A percentile compares a stretch with the other conserved stretches of the same genome.
These are phyloP conservation scores for Aspergillus ochraceoroseus DNA, from an alignment of 2,329 filamentous ascomycete species.

Conservation along the genomic window DNA sequence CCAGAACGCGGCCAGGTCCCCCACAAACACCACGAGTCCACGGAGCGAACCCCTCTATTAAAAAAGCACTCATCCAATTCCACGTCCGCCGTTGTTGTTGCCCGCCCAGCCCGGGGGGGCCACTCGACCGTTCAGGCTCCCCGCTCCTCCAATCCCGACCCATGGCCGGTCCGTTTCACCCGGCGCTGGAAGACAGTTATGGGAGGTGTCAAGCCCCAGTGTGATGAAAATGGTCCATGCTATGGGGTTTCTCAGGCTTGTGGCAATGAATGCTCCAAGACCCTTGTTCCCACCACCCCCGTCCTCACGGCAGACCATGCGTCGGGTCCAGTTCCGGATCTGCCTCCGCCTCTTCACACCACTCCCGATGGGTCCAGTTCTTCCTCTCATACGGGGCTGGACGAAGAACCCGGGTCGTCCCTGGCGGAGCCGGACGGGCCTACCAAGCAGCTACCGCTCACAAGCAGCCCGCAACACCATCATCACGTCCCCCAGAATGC, in stretches of 20 bases:
- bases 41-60: constrained; percentile 35
- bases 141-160: constrained; percentile 25
- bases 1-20: constrained; percentile 29
- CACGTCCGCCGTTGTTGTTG: constrained; percentile 20
- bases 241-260: constrained; percentile 59
- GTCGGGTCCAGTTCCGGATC: constrained; percentile 11
- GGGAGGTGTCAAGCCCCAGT: constrained; percentile 47
- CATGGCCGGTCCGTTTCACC: constrained; percentile 35
- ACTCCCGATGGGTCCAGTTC: constrained; percentile 10
- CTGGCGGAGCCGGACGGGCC: constrained; percentile 3
- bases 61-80: no score
- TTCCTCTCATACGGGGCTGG: constrained; percentile 14
- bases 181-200: constrained; percentile 49
- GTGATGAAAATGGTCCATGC: constrained; percentile 56
- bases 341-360: constrained; percentile 4
- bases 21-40: no score
- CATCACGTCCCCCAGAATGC: constrained; percentile 94
- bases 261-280: constrained; percentile 56
- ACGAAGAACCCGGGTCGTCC: constrained; percentile 8
- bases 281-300: constrained; percentile 25
- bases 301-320: constrained; percentile 16
- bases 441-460: constrained; percentile 4
- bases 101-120: constrained; percentile 12
- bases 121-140: constrained; percentile 18
- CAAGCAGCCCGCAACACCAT: constrained; percentile 59